Evolutionary conservation across 148 eudicot species (phyloP), one percentile per base, ranked within the genome.

Genomic region (Mesembryanthemum crystallinum): DNA sequence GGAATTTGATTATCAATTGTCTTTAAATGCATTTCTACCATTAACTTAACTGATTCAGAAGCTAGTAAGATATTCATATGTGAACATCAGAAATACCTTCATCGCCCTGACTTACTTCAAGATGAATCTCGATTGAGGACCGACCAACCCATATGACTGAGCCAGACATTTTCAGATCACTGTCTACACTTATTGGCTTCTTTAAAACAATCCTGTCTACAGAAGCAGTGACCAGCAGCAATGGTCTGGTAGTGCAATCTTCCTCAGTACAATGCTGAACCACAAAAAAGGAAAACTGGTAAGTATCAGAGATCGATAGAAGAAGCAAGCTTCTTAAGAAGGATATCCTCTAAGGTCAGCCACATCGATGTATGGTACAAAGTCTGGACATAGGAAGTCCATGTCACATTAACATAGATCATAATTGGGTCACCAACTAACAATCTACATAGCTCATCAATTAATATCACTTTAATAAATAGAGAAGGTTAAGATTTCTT

Each of bases 101-200:
- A 60, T 73, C 64, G 54, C 89, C 61, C 80, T 92, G 95, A 47
- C 80, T 89, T 32, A 96, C 95, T 55, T 89, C 95, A 57, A 96
- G 87, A 84, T 96, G 98, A 85, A 96, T 87, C 81, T 96, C 99
- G 61, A 92, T 92, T n/a, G 98, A 92, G 37, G 99, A 96, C 57
- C 81, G 75, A 51, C 99, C 99, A 52, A 91, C 99, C 99, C 99
- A 96, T 77, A 88, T 92, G 75, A 91, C 98, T 21, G 97, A 93
- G 67, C 98, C 99, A 74, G 82, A 86, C 64, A 92, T 84, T 79
- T 80, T 89, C 73, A 96, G 78, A 79, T 96, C 98, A 82, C 75
- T 51, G 73, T 91, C 91, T 52, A 92, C 98, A 73, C 92, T 88
- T 71, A 96, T 85, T 66, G 99, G 88, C 85, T 86, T 88, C 82